These are phyloP conservation scores for Hemisphaericaspora subhashii DNA, from an alignment of 1,139 yeast species.

Conservation along the genomic window DNA sequence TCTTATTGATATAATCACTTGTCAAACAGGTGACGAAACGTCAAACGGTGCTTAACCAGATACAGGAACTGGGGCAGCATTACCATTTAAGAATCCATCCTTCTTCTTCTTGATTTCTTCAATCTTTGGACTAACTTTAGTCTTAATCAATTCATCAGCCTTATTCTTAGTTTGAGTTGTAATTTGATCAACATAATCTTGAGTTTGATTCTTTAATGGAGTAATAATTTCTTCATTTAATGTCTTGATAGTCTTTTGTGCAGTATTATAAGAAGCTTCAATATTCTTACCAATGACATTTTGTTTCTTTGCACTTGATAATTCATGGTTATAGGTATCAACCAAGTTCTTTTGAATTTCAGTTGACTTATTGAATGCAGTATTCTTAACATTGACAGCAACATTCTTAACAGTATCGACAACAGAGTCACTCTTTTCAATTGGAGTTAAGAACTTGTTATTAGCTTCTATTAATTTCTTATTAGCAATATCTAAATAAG, in stretches of 20 bases:
- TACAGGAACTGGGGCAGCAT: slow-evolving; percentile 15
- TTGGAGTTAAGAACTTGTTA: slow-evolving; percentile 13
- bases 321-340: slow-evolving; percentile 38
- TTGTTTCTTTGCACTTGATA: slow-evolving; percentile 16
- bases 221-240: slow-evolving; percentile 39
- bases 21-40: background rate
- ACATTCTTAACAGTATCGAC: slow-evolving; percentile 33
- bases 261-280: slow-evolving; percentile 38
- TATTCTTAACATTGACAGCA: slow-evolving; percentile 25
- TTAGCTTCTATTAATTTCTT: slow-evolving; percentile 13
- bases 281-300: slow-evolving; percentile 28
- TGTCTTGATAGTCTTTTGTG: slow-evolving; percentile 32
- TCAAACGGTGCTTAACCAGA: slow-evolving; percentile 16
- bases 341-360: slow-evolving; percentile 34
- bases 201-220: slow-evolving; percentile 44
- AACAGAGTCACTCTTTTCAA: slow-evolving; percentile 14
- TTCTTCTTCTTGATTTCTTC: slow-evolving; percentile 14
- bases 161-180: slow-evolving; percentile 34
- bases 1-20: too few relatives aligned
- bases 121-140: slow-evolving; percentile 13
- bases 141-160: slow-evolving; percentile 40
- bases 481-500: slow-evolving; percentile 13
- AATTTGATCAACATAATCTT: slow-evolving; percentile 37
- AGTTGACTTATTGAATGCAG: slow-evolving; percentile 29
- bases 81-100: slow-evolving; percentile 14